These are phyloP conservation scores for Cladorrhinum sp. DNA, from an alignment of 2,329 filamentous ascomycete species.

Conservation along the genomic window DNA sequence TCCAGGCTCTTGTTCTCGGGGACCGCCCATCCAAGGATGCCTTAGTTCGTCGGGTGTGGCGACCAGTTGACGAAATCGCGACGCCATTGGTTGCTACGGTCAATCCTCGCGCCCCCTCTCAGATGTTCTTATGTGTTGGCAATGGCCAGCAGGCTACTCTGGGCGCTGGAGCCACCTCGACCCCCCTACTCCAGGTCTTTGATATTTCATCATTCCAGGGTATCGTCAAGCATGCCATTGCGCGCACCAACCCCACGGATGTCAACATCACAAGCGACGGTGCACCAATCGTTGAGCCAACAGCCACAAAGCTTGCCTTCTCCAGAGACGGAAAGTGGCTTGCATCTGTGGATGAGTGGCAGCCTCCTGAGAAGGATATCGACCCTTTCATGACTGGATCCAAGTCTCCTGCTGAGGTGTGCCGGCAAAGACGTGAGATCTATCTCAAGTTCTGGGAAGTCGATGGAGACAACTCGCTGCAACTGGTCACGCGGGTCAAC, in stretches of 20 bases:
- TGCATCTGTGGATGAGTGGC: conserved; percentile 89
- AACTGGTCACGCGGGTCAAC: conserved; percentile 79
- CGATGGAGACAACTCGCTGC: conserved; percentile 60
- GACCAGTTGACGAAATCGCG: conserved; percentile 41
- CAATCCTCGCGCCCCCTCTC: conserved; percentile 60
- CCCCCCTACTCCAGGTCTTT: conserved; percentile 73
- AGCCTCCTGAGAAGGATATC: conserved; percentile 67
- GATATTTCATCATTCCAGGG: conserved; percentile 78
- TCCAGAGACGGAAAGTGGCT: conserved; percentile 85
- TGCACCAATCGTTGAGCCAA: conserved; percentile 70
- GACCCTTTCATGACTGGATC: conserved; percentile 50
- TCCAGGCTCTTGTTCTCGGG: conserved; percentile 64
- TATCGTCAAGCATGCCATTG: conserved; percentile 80
- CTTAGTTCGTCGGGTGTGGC: conserved; percentile 51
- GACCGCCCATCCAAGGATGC: conserved; percentile 50
- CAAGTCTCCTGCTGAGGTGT: conserved; percentile 40
- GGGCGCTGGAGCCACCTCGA: conserved; percentile 48
- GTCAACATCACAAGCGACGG: conserved; percentile 72
- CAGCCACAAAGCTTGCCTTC: conserved; percentile 70
- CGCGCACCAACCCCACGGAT: conserved; percentile 82
- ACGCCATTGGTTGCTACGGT: conserved; percentile 58
- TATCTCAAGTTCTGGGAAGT: conserved; percentile 89
- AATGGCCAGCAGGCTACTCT: conserved; percentile 56
- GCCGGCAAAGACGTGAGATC: conserved; percentile 62
- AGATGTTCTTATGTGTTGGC: conserved; percentile 66